phyloP scores from a whole-genome alignment of 2,329 filamentous ascomycete species.

The Didymellaceae sp. region DNA sequence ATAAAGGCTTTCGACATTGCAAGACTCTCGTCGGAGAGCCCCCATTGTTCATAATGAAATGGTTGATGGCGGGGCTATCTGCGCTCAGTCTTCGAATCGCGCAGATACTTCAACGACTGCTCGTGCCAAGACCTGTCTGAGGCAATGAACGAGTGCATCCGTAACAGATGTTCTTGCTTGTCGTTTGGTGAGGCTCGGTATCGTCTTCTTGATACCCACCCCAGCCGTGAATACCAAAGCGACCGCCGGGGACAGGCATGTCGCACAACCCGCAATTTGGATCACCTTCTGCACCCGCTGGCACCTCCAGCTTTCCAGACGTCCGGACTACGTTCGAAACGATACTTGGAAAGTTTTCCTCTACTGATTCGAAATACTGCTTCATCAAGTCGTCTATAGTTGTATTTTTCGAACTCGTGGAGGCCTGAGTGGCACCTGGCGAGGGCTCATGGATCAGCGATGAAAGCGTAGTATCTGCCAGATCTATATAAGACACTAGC shows the following conservation, averaged over 20 bases:
- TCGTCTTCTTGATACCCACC: conserved; percentile 62
- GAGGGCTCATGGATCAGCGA: conserved; percentile 43
- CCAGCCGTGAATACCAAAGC: conserved; percentile 67
- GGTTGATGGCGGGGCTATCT: too few species aligned
- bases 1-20: too few species aligned
- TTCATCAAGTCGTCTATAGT: conserved; percentile 92
- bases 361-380: conserved; percentile 86
- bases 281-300: conserved; percentile 37
- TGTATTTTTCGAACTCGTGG: conserved; percentile 72
- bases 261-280: conserved; percentile 70
- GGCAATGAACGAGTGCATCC: conserved; percentile 70
- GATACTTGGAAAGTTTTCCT: conserved; percentile 85
- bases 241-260: conserved; percentile 67
- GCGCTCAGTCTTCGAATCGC: too few species aligned
- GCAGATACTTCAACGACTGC: too few species aligned
- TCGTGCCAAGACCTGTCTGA: too few species aligned
- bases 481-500: conserved; percentile 68
- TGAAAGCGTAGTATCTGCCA: conserved; percentile 60
- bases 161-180: conserved; percentile 64
- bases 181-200: conserved; percentile 30
- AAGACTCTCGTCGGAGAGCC: too few species aligned
- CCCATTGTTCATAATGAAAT: too few species aligned
- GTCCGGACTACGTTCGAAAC: conserved; percentile 96
- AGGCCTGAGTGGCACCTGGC: conserved; percentile 37
- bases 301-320: conserved; percentile 75